These are phyloP conservation scores for Chamaenerion angustifolium DNA, from an alignment of 345 rosid species.

Conservation along the genomic window DNA sequence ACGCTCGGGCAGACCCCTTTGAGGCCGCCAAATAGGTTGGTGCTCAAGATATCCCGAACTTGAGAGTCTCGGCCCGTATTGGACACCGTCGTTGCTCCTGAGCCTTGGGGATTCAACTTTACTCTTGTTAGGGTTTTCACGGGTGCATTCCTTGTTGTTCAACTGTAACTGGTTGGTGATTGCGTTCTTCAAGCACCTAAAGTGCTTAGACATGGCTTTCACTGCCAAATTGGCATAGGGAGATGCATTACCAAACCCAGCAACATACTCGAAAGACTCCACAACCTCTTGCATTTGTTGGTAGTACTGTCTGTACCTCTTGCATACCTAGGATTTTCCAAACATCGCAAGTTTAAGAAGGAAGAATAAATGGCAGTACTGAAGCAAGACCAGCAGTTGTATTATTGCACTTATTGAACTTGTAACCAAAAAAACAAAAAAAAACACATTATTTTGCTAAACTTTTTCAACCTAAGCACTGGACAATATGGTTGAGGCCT, in stretches of 20 bases:
- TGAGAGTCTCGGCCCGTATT: constrained; percentile 25
- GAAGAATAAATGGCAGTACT: background rate
- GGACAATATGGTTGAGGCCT: no score
- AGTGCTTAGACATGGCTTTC: constrained; percentile 72
- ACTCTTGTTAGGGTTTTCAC: constrained; percentile 25
- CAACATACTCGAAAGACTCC: constrained; percentile 64
- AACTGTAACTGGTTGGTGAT: constrained; percentile 70
- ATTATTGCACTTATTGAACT: no score
- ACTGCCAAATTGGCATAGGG: constrained; percentile 58
- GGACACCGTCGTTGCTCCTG: constrained; percentile 29
- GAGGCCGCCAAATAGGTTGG: constrained; percentile 86
- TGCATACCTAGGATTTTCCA: constrained; percentile 36
- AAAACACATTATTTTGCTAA: no score
- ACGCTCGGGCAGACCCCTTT: constrained; percentile 82
- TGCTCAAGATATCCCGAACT: constrained; percentile 37
- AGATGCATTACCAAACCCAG: constrained; percentile 78
- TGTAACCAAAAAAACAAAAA: no score
- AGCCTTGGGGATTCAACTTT: constrained; percentile 25
- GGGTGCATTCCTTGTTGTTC: constrained; percentile 20
- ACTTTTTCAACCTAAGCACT: no score
- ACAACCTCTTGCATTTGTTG: constrained; percentile 74
- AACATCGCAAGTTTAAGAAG: constrained; percentile 7
- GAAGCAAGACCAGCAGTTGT: no score
- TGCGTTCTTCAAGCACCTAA: constrained; percentile 58
- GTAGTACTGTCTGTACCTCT: constrained; percentile 70